Evolutionary conservation across 225 moss, liverwort and hornwort species (phyloP), one percentile per base, ranked within the genome.

Genomic region (Marchantia paleacea): DNA sequence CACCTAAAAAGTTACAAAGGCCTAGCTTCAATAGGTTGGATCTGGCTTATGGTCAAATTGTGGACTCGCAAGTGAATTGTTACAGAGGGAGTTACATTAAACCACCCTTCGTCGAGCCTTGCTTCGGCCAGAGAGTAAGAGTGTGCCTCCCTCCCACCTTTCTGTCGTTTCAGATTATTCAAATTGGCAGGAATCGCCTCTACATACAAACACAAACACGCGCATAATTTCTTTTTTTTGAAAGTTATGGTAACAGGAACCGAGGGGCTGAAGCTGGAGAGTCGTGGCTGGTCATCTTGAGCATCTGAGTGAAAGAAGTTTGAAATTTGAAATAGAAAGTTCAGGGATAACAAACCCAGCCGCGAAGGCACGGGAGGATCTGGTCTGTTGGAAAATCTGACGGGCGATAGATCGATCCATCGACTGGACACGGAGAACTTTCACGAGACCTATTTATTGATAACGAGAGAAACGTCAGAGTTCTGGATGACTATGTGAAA

Each of bases 11-110:
- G 57, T 55, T 79, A 69, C 79, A 70, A 55, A 57, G 69, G 50
- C 31, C 29, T 79, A 22, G 69, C 79, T 9, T 79, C 79, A 54
- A 19, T 79, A 5, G 68, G 69, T 1, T 79, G 69, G 79, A 79
- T 79, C 39, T 79, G 31, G 30, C 55, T 79, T 5, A 20, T 79
- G 79, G 15, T 69, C 39, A 53, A 69, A 0, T 28, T 54, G 68
- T 52, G 79, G 16, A 24, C 70, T 39, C 63, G 63, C 50, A 24
- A 12, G 48, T 78, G 75, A 76, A 76, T 30, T 10, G 2, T 39
- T 39, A 39, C 5, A 39, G 5, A 39, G 39, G 39, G 39, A 39
- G 39, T 39, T 39, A 39, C 39, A 39, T 39, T 2, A 39, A 39
- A 2, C 39, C 39, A 39, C 39, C 5, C 39, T 39, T 39, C 39